These are phyloP conservation scores for Phytopythium chamaehyphon DNA, from an alignment of 352 stramenopile genomes.

Conservation along the genomic window DNA sequence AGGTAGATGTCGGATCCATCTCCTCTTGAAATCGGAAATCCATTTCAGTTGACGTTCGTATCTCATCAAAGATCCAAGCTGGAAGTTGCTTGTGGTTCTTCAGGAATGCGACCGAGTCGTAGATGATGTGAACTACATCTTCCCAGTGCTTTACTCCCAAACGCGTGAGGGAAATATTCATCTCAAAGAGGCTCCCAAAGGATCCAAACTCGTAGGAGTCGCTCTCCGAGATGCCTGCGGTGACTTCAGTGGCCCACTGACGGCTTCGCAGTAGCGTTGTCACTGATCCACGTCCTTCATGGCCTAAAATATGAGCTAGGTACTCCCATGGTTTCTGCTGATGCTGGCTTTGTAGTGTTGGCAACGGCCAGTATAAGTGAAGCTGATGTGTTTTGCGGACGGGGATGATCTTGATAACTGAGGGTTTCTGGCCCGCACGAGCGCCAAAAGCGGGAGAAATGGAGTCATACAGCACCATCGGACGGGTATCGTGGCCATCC, in stretches of 20 bases:
- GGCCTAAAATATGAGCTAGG: conserved; percentile 40
- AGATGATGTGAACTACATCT: conserved; percentile 41
- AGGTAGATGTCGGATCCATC: conserved; percentile 28
- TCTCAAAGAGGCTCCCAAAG: conserved; percentile 52
- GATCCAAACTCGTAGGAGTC: conserved; percentile 64
- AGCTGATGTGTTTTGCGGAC: conserved; percentile 41
- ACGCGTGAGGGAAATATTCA: conserved; percentile 44
- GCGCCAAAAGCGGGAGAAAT: conserved; percentile 26
- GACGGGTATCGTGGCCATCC: neutral
- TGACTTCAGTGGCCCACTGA: conserved; percentile 42
- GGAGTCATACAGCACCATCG: neutral
- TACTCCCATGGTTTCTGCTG: conserved; percentile 52
- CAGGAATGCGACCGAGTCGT: conserved; percentile 36
- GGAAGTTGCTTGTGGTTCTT: conserved; percentile 13
- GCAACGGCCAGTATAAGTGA: conserved; percentile 48
- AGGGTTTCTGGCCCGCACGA: conserved; percentile 20
- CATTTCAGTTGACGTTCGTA: conserved; percentile 41
- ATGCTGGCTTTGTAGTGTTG: conserved; percentile 35
- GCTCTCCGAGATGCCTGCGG: conserved; percentile 38
- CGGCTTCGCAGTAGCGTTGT: conserved; percentile 32
- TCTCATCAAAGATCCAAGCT: conserved; percentile 56
- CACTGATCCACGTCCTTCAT: conserved; percentile 45
- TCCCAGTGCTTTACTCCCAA: conserved; percentile 37
- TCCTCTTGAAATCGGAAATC: conserved; percentile 69
- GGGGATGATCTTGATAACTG: conserved; percentile 36